Evolutionary conservation across 495 filamentous ascomycete species (phyloP).

Genomic region (Tuber umbilicatum): DNA sequence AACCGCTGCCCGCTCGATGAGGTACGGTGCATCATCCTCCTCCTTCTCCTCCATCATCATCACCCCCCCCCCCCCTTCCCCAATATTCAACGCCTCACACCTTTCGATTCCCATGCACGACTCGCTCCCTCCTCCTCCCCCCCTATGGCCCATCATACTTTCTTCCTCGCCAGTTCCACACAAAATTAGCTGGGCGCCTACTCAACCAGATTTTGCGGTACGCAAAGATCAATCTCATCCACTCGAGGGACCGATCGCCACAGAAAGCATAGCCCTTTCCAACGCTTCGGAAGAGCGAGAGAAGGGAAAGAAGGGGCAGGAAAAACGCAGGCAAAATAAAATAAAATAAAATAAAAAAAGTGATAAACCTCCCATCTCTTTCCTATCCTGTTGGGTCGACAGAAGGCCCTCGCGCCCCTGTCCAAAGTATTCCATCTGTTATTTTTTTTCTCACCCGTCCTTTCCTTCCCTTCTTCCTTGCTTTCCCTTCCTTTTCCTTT

Average conservation of each 20-base stretch:
- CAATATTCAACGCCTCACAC: not conserved
- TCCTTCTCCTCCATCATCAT: not conserved
- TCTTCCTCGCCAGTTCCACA: not conserved
- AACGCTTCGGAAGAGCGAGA: not conserved
- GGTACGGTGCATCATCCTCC: not conserved
- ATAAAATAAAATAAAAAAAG: not conserved
- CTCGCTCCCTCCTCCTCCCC: not conserved
- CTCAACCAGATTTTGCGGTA: not conserved
- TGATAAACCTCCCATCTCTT: conserved; percentile 3
- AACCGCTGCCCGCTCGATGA: not conserved
- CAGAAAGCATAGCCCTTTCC: not conserved
- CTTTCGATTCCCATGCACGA: not conserved
- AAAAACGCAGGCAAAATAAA: not conserved
- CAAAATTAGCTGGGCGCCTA: not conserved
- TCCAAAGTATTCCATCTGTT: conserved; percentile 1
- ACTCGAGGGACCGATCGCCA: not conserved
- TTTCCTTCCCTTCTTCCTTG: not conserved
- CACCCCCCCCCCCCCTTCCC: not conserved
- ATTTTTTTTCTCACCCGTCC: not conserved
- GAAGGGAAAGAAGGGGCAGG: not conserved
- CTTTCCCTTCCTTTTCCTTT: conserved; percentile 14
- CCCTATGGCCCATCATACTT: not conserved
- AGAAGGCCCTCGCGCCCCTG: not conserved
- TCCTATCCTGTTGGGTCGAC: not conserved
- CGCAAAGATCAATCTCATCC: not conserved